Evolutionary conservation across 2,329 filamentous ascomycete species (phyloP).

Genomic region (Diaporthe humulicola): DNA sequence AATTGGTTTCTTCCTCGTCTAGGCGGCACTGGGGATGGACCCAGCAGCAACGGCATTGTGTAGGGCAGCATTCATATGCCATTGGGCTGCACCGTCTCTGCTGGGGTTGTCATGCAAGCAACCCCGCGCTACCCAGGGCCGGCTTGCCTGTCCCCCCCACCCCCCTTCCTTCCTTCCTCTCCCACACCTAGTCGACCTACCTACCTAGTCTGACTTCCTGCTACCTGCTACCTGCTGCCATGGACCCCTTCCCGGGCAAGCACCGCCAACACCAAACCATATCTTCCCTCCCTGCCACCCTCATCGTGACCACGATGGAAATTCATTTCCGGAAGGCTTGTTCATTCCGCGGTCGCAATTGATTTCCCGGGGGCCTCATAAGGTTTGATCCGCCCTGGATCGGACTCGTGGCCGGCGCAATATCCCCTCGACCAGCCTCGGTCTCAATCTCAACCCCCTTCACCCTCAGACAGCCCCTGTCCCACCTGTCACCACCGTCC

Average conservation of each 20-base stretch:
- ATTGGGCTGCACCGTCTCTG: slow-evolving; percentile 27
- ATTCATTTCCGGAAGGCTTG: slow-evolving; percentile 29
- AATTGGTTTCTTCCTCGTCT: not conserved
- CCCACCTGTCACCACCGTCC: not conserved
- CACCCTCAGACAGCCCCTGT: not conserved
- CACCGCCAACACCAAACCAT: slow-evolving; percentile 7
- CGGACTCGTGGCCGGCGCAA: not conserved
- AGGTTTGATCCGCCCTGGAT: slow-evolving; percentile 22
- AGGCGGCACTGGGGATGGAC: not conserved
- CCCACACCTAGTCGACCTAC: not conserved
- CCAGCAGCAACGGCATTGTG: slow-evolving; percentile 6
- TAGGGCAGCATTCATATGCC: slow-evolving; percentile 21
- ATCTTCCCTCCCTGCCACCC: not conserved
- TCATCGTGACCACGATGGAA: not conserved
- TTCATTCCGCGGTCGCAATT: slow-evolving; percentile 19
- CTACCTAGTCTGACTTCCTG: not conserved
- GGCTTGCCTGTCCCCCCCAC: not conserved
- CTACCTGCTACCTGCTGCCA: no score
- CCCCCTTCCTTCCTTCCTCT: not conserved
- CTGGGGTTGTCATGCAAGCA: slow-evolving; percentile 28
- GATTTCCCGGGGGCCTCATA: slow-evolving; percentile 2
- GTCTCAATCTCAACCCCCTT: not conserved
- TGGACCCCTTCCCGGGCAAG: not conserved
- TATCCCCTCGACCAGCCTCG: not conserved
- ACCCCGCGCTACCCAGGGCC: slow-evolving; percentile 18